Evolutionary conservation across 768 basidiomycete species (phyloP).

Genomic region (Lactifluus echinatus): DNA sequence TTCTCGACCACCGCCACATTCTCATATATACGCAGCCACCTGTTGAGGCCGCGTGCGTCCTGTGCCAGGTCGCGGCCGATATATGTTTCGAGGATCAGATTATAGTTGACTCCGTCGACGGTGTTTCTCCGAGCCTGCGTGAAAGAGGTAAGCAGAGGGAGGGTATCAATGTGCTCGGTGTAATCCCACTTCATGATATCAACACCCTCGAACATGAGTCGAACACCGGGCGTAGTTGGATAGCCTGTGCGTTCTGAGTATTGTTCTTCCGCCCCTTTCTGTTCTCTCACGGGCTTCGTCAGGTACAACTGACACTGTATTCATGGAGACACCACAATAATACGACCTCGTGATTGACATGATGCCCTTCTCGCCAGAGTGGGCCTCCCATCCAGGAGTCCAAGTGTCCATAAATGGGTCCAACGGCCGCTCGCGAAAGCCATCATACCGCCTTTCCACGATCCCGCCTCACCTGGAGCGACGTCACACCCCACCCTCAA

Average conservation of each 20-base stretch:
- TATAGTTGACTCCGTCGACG: not conserved
- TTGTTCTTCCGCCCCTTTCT: not conserved
- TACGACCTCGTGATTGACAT: conserved; percentile 80
- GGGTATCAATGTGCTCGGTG: conserved; percentile 62
- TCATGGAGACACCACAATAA: conserved; percentile 67
- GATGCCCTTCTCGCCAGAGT: conserved; percentile 54
- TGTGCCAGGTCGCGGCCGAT: conserved; percentile 54
- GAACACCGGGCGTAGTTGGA: conserved; percentile 61
- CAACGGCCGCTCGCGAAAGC: conserved; percentile 28
- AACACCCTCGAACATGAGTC: conserved; percentile 50
- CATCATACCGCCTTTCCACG: conserved; percentile 47
- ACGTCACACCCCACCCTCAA: too few species aligned
- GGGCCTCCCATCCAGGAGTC: conserved; percentile 46
- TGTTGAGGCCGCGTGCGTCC: conserved; percentile 67
- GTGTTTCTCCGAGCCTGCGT: conserved; percentile 9
- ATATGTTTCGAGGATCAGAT: conserved; percentile 43
- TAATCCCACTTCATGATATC: conserved; percentile 70
- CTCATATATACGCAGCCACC: conserved; percentile 74
- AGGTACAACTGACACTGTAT: conserved; percentile 79
- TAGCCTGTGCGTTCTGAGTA: conserved; percentile 49
- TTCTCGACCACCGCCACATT: conserved; percentile 62
- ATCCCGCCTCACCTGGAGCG: conserved; percentile 79
- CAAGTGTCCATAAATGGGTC: conserved; percentile 46
- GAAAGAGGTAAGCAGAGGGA: conserved; percentile 37
- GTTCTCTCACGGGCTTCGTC: not conserved